Conservation (phyloP, 352 stramenopile genomes). For the Phytophthora syringae region DNA sequence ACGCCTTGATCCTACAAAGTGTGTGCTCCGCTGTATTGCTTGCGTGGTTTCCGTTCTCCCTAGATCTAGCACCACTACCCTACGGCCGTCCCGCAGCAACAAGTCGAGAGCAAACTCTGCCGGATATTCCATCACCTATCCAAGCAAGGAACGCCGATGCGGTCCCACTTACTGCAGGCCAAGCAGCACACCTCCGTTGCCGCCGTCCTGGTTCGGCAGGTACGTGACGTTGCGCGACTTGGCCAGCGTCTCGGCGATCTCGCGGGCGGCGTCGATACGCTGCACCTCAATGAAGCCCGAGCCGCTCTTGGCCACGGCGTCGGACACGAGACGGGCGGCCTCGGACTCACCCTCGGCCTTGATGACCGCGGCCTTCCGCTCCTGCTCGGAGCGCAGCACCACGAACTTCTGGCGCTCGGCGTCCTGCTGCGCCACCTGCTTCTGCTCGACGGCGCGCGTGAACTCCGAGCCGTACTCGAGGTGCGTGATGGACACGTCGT, state of each 20-base stretch:
- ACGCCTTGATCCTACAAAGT: no score
- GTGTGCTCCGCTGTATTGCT: constrained; percentile 26
- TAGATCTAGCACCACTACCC: constrained; percentile 33
- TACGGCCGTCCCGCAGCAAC: constrained; percentile 14
- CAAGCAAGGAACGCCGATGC: background rate
- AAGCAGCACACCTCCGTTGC: constrained; percentile 87
- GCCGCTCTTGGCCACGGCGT: constrained; percentile 97
- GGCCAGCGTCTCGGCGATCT: constrained; percentile 98
- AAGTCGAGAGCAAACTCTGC: constrained; percentile 17
- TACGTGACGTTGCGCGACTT: constrained; percentile 99
- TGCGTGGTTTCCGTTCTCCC: constrained; percentile 14
- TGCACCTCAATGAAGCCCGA: constrained; percentile 99
- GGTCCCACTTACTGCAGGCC: constrained; percentile 69
- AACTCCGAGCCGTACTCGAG: constrained; percentile 99
- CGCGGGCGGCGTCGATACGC: constrained; percentile 99
- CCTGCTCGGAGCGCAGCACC: constrained; percentile 99
- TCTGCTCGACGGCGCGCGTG: constrained; percentile 99
- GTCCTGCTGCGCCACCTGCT: constrained; percentile 99
- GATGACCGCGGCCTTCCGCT: constrained; percentile 93
- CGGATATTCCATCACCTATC: no score
- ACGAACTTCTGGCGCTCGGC: constrained; percentile 99
- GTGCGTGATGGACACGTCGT: constrained; percentile 99
- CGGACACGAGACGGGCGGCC: constrained; percentile 97
- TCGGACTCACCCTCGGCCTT: constrained; percentile 98
- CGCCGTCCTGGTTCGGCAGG: constrained; percentile 92